These are phyloP conservation scores for Plectosphaerella cucumerina DNA, from an alignment of 2,329 filamentous ascomycete genomes.

Conservation along the genomic window DNA sequence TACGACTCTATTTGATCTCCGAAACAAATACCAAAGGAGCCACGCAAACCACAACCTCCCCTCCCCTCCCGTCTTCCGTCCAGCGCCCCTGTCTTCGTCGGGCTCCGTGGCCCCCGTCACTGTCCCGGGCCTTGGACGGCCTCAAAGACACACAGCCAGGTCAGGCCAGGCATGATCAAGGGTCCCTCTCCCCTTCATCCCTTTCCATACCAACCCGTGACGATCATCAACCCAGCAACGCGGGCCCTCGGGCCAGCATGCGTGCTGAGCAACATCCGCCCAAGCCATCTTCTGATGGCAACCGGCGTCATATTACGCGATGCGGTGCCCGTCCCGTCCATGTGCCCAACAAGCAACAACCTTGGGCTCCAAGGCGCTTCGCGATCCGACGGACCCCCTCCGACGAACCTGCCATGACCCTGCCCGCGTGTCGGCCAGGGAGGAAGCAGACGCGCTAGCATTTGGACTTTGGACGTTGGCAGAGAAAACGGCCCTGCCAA, in stretches of 20 bases:
- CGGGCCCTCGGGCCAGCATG: not conserved
- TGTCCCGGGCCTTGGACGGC: conserved; percentile 53
- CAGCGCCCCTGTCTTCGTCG: too few relatives aligned
- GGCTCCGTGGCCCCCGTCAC: too few relatives aligned
- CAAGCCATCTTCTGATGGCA: not conserved
- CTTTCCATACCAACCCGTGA: not conserved
- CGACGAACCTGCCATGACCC: not conserved
- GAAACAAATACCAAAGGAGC: not conserved
- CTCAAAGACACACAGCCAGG: conserved; percentile 29
- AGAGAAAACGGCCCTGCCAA: too few relatives aligned
- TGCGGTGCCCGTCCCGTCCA: not conserved
- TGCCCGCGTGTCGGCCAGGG: not conserved
- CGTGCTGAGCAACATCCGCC: not conserved
- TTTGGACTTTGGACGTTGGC: not conserved
- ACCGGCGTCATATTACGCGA: not conserved
- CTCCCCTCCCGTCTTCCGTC: too few relatives aligned
- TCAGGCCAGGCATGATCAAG: too few relatives aligned
- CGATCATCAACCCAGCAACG: not conserved
- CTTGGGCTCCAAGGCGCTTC: conserved; percentile 1
- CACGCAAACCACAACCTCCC: not conserved
- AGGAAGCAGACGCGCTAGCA: not conserved
- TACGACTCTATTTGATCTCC: not conserved
- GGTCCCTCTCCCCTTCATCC: not conserved
- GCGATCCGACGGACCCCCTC: not conserved
- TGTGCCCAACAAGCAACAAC: conserved; percentile 1